These are phyloP conservation scores for Triticum monococcum DNA, from an alignment of 176 grass and related monocot species.

Conservation along the genomic window DNA sequence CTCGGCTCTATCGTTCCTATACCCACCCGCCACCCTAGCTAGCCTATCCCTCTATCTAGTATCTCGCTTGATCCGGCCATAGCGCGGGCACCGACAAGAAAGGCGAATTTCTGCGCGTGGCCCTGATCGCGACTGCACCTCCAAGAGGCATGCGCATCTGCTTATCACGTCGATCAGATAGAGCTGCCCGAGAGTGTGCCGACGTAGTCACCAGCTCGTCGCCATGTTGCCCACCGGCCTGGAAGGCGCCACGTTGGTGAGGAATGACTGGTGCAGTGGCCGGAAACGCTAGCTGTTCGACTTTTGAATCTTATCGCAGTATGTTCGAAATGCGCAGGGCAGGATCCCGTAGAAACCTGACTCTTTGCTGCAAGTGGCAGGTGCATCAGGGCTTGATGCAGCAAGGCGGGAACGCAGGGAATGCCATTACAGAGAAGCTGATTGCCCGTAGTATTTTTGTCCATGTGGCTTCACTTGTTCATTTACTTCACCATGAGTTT, in stretches of 20 bases:
- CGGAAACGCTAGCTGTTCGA: not conserved
- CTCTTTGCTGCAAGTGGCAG: not conserved
- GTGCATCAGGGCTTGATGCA: not conserved
- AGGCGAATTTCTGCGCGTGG: constrained; percentile 2
- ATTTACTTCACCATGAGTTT: too few relatives aligned
- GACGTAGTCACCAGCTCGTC: not conserved
- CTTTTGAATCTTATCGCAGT: not conserved
- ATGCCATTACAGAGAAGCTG: too few relatives aligned
- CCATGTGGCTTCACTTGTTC: too few relatives aligned
- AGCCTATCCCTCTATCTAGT: constrained; percentile 15
- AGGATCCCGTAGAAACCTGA: not conserved
- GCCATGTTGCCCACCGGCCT: not conserved
- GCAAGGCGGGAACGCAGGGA: not conserved
- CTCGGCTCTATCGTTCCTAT: not conserved
- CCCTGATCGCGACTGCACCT: not conserved
- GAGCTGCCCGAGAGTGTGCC: not conserved
- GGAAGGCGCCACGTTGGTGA: not conserved
- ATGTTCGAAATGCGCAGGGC: not conserved
- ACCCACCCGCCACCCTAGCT: constrained; percentile 12
- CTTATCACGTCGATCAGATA: constrained; percentile 2
- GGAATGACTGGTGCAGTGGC: not conserved
- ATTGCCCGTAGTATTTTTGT: too few relatives aligned
- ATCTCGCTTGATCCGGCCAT: not conserved
- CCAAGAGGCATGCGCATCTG: constrained; percentile 5
- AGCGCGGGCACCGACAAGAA: not conserved